Evolutionary conservation across 2,329 filamentous ascomycete species (phyloP).

Genomic region (Talaromyces piceae): DNA sequence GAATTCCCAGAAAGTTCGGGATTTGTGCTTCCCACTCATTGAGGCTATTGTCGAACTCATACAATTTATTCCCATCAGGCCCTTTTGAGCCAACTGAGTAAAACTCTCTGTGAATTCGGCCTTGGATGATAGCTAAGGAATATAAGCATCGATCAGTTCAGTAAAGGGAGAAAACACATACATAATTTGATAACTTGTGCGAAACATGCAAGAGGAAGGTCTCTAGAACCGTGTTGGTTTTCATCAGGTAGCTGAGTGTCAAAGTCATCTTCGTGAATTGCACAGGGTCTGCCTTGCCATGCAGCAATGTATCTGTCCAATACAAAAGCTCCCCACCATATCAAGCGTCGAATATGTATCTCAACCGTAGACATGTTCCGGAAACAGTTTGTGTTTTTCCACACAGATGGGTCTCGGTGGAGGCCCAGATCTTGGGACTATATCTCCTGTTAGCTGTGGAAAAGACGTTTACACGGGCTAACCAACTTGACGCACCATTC

Average conservation of each 20-base stretch:
- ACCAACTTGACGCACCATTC: slow-evolving; percentile 4
- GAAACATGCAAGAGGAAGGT: slow-evolving; percentile 8
- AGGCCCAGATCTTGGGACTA: slow-evolving; percentile 11
- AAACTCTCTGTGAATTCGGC: slow-evolving; percentile 10
- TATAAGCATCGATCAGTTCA: not conserved
- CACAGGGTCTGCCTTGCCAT: slow-evolving; percentile 12
- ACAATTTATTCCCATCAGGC: slow-evolving; percentile 1
- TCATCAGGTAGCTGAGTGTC: slow-evolving; percentile 11
- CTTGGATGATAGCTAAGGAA: slow-evolving; percentile 9
- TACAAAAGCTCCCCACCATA: slow-evolving; percentile 13
- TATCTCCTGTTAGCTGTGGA: not conserved
- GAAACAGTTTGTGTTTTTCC: slow-evolving; percentile 11
- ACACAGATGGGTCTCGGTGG: slow-evolving; percentile 11
- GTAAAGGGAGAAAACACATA: not conserved
- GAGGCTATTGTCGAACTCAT: slow-evolving; percentile 3
- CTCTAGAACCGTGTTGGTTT: slow-evolving; percentile 3
- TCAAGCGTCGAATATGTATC: slow-evolving; percentile 10
- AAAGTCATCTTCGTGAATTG: slow-evolving; percentile 11
- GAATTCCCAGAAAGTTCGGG: slow-evolving; percentile 1
- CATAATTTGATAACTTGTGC: slow-evolving; percentile 7
- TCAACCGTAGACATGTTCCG: slow-evolving; percentile 11
- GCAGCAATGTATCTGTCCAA: slow-evolving; percentile 11
- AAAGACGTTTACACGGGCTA: not conserved
- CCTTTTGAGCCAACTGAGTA: slow-evolving; percentile 8
- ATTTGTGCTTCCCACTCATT: slow-evolving; percentile 5